Evolutionary conservation across 2,329 filamentous ascomycete genomes (phyloP), one percentile per base, ranked within the genome.

Genomic region (Thielaviopsis euricoi): DNA sequence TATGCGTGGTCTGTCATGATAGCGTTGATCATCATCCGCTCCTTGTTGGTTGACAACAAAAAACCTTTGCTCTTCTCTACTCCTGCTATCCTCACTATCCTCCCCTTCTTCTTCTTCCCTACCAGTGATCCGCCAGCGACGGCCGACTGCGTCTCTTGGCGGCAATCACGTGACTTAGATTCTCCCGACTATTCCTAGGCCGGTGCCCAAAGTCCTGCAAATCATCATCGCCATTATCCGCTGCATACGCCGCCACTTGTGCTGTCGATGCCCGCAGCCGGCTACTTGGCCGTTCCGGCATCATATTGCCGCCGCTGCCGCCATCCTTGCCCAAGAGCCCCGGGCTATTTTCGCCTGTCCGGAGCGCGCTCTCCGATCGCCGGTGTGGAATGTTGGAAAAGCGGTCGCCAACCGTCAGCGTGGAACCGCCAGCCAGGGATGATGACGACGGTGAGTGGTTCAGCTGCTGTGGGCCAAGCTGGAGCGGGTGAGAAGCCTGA

Each of bases 391-490:
- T 46, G 23, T 56, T 26, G 12, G 56, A 46, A 22, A 61, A 58
- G 19, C 61, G 55, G 48, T 58, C 53, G 48, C 23, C 46, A 48
- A 46, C 43, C n/a, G 50, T 21, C 51, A 33, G 29, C 29, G 50
- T 52, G 13, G 37, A 51, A 15, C 40, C 23, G 40, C 46, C 64
- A 51, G 46, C 61, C 61, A 19, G 63, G 61, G 58, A 71, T 71
- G 62, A 73, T 69, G 64, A 71, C 71, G 63, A 71, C 70, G 59
- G 71, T 70, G 54, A 68, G 57, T 56, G 66, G 69, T 26, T 73
- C 69, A 64, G 10, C 69, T 67, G 64, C 37, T 25, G 69, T 66
- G 22, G 68, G 65, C 1, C 66, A 61, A 10, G 58, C 55, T n/a
- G 48, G 40, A 25, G 67, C 65, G 25, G 62, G 62, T 26, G 66